Conservation (phyloP, 1,139 yeast species). For the Hyphopichia fennica region DNA sequence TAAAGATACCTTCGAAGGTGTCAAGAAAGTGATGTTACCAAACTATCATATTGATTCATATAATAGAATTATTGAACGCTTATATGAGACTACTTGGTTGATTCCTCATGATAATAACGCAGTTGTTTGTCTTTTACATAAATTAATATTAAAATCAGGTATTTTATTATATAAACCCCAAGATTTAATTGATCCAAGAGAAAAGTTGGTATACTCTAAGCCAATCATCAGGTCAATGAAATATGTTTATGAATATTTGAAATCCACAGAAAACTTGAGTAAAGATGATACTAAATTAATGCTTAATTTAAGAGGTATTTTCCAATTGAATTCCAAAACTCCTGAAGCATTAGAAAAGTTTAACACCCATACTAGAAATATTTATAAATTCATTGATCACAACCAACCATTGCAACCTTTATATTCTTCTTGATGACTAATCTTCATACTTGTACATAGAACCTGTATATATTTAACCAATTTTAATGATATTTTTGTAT, state of each 20-base stretch:
- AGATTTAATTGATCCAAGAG: conserved; percentile 18
- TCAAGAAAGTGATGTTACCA: conserved; percentile 15
- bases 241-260: conserved; percentile 19
- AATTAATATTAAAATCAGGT: conserved; percentile 28
- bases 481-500: conserved; percentile 2
- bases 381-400: conserved; percentile 4
- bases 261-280: conserved; percentile 13
- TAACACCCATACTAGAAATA: conserved; percentile 7
- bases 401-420: background rate
- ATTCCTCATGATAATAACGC: conserved; percentile 9
- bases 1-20: conserved; percentile 11
- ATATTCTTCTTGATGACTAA: background rate
- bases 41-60: conserved; percentile 24
- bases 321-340: conserved; percentile 14
- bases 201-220: conserved; percentile 16
- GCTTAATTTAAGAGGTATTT: conserved; percentile 17
- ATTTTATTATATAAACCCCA: conserved; percentile 31
- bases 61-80: conserved; percentile 22
- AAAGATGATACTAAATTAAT: conserved; percentile 18
- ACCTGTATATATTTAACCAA: conserved; percentile 5
- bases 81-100: conserved; percentile 28
- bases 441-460: background rate
- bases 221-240: conserved; percentile 22
- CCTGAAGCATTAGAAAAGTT: conserved; percentile 13
- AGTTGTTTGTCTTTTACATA: conserved; percentile 20